These are phyloP conservation scores for Viola odorata DNA, from an alignment of 345 rosid species.

Conservation along the genomic window DNA sequence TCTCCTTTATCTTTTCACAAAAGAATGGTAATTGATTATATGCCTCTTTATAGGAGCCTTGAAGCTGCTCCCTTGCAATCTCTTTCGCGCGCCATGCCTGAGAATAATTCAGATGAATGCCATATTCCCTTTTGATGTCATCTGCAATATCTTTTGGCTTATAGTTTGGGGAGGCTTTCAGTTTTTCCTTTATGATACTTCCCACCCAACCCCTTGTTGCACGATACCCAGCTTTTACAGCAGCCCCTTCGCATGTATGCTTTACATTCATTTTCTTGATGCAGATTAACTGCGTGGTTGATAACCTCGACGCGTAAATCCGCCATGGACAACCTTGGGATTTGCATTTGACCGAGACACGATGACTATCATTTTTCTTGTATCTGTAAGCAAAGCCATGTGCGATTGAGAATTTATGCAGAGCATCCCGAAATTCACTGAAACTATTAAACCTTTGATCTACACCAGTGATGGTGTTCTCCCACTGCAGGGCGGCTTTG, in stretches of 20 bases:
- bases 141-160: conserved; percentile 88
- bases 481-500: conserved; percentile 78
- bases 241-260: conserved; percentile 88
- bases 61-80: conserved; percentile 92
- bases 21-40: conserved; percentile 70
- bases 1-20: conserved; percentile 87
- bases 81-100: conserved; percentile 97
- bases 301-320: conserved; percentile 74
- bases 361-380: conserved; percentile 89
- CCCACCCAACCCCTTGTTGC: conserved; percentile 95
- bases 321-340: conserved; percentile 90
- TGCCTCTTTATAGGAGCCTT: conserved; percentile 81
- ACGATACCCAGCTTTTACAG: conserved; percentile 70
- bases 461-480: conserved; percentile 77
- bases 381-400: conserved; percentile 84
- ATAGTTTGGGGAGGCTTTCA: conserved; percentile 76
- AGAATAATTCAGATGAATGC: conserved; percentile 80
- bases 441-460: conserved; percentile 83
- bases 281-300: conserved; percentile 76
- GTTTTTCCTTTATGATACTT: conserved; percentile 81
- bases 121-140: conserved; percentile 83
- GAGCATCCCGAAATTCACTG: conserved; percentile 77
- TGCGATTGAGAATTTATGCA: conserved; percentile 84
- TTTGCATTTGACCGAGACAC: conserved; percentile 87
- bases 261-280: conserved; percentile 75